Evolutionary conservation across 176 grass and related monocot genomes (phyloP).

Genomic region (Carex kokanica): DNA sequence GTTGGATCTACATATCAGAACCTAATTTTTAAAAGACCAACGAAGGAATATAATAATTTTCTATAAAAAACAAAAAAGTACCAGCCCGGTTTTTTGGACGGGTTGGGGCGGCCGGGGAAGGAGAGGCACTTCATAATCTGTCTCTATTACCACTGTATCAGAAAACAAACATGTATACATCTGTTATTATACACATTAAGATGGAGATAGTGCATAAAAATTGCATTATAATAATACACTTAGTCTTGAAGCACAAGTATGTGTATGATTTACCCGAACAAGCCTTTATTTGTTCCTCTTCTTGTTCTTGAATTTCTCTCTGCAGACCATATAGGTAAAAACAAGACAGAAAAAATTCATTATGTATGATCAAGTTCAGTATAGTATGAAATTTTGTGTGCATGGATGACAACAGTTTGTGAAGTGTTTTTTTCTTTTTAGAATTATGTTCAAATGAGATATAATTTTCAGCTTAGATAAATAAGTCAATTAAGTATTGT

Average conservation of each 20-base stretch:
- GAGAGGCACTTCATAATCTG: conserved; percentile 57
- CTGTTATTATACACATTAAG: conserved; percentile 3
- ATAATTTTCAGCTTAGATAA: not conserved
- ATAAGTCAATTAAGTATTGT: not conserved
- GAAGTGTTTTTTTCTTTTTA: not conserved
- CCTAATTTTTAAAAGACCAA: not conserved
- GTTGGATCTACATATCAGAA: not conserved
- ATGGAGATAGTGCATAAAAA: not conserved
- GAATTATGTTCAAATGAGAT: not conserved
- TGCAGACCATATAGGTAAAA: conserved; percentile 31
- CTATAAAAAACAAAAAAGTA: conserved; percentile 24
- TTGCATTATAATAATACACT: not conserved
- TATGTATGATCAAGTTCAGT: not conserved
- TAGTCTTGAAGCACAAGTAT: not conserved
- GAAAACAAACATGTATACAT: conserved; percentile 21
- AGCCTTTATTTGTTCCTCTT: conserved; percentile 45
- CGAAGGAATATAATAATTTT: not conserved
- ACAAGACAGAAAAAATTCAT: not conserved
- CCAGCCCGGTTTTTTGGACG: conserved; percentile 49
- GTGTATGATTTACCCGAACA: conserved; percentile 12
- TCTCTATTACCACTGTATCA: conserved; percentile 48
- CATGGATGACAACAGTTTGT: not conserved
- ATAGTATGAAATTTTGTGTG: not conserved
- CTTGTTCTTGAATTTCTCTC: conserved; percentile 55
- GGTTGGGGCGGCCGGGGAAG: conserved; percentile 43